phyloP scores from a whole-genome alignment of 2,329 filamentous ascomycete genomes.

The Apiospora arundinis region DNA sequence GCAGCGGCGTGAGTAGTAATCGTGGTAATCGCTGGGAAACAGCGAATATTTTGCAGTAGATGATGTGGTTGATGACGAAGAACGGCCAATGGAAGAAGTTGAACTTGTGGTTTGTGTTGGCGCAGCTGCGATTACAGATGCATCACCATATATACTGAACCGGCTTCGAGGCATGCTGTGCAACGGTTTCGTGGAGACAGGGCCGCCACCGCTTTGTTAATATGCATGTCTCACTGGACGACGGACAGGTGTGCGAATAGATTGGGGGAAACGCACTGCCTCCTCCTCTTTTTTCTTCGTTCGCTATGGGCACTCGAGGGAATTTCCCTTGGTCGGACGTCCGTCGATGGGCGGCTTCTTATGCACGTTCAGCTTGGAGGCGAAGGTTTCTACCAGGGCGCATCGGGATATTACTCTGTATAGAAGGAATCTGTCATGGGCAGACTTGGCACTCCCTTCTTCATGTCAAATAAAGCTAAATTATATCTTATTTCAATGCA shows the following conservation, averaged over 20 bases:
- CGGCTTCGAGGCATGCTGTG: slow-evolving; percentile 14
- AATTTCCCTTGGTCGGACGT: background rate
- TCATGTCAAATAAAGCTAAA: background rate
- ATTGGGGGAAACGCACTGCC: background rate
- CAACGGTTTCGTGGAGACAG: background rate
- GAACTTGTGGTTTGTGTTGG: background rate
- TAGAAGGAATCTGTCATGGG: background rate
- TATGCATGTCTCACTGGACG: slow-evolving; percentile 9
- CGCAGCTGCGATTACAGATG: background rate
- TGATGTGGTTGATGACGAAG: background rate
- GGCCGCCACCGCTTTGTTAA: background rate
- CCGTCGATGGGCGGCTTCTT: background rate
- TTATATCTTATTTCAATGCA: background rate
- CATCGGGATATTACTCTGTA: background rate
- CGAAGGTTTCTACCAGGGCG: slow-evolving; percentile 5
- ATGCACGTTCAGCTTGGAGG: background rate
- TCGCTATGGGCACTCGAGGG: background rate
- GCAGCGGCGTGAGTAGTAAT: background rate
- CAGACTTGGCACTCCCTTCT: background rate
- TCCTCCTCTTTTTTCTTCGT: background rate
- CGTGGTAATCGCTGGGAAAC: background rate
- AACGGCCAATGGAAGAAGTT: background rate
- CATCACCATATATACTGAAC: background rate
- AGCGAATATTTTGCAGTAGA: background rate
- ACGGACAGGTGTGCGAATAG: background rate